These are phyloP conservation scores for Pisolithus albus DNA, from an alignment of 768 basidiomycete species.

Conservation along the genomic window DNA sequence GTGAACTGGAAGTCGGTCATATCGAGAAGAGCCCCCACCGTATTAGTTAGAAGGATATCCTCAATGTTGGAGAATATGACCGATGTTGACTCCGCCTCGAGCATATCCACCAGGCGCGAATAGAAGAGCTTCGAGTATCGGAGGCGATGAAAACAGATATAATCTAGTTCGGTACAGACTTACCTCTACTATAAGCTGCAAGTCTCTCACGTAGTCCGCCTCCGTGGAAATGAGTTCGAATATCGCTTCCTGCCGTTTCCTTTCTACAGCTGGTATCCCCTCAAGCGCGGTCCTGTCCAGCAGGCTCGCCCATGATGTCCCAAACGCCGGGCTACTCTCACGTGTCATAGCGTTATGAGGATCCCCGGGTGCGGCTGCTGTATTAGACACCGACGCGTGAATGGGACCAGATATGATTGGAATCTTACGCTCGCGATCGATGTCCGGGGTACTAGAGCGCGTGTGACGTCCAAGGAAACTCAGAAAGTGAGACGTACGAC, in stretches of 20 bases:
- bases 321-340: slow-evolving; percentile 53
- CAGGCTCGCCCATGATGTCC: slow-evolving; percentile 86
- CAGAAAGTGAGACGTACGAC: slow-evolving; percentile 44
- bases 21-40: slow-evolving; percentile 40
- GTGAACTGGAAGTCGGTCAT: not conserved
- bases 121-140: slow-evolving; percentile 64
- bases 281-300: slow-evolving; percentile 80
- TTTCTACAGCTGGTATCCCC: slow-evolving; percentile 69
- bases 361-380: slow-evolving; percentile 1
- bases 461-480: slow-evolving; percentile 52
- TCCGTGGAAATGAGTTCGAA: slow-evolving; percentile 95
- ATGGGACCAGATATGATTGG: slow-evolving; percentile 69
- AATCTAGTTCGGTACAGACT: slow-evolving; percentile 6
- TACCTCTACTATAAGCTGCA: slow-evolving; percentile 90
- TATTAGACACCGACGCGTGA: slow-evolving; percentile 23
- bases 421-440: slow-evolving; percentile 39
- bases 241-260: slow-evolving; percentile 89
- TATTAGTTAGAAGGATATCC: slow-evolving; percentile 85
- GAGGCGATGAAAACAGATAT: slow-evolving; percentile 2
- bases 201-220: slow-evolving; percentile 79
- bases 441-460: slow-evolving; percentile 41
- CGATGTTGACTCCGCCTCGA: slow-evolving; percentile 70
- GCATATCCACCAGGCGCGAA: slow-evolving; percentile 60
- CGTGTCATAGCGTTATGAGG: slow-evolving; percentile 23
- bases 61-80: slow-evolving; percentile 92